Percentiles rank a stretch among this genome's conserved stretches.
phyloP scores from a whole-genome alignment of 176 grass and related monocot species.

The Carex parvula region DNA sequence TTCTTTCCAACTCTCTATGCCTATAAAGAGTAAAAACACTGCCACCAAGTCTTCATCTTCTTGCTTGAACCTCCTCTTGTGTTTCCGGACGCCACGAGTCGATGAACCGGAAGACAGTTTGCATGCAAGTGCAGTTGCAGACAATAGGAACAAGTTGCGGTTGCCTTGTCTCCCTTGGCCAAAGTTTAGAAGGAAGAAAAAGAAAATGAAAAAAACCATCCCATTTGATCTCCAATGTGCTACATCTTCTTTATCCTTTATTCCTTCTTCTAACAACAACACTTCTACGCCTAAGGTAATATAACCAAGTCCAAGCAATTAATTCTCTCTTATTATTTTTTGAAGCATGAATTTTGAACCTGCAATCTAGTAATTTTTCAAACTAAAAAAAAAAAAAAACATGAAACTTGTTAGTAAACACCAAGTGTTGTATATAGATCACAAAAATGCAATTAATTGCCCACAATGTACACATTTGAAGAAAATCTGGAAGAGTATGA shows the following conservation, averaged over 20 bases:
- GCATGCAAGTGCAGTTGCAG: background rate
- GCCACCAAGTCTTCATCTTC: background rate
- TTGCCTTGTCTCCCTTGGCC: conserved; percentile 11
- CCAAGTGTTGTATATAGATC: background rate
- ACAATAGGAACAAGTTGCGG: background rate
- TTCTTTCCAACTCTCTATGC: conserved; percentile 19
- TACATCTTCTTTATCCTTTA: conserved; percentile 11
- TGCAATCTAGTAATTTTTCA: background rate
- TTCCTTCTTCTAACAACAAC: conserved; percentile 8
- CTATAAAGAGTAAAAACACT: conserved; percentile 16
- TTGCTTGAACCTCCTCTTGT: background rate
- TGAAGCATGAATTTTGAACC: background rate
- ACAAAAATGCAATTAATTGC: no score
- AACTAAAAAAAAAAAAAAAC: no score
- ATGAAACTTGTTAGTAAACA: background rate
- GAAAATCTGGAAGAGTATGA: background rate
- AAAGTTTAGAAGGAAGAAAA: conserved; percentile 19
- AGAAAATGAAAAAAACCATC: conserved; percentile 18
- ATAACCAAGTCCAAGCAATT: background rate
- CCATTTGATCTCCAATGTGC: conserved; percentile 28
- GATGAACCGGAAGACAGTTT: conserved; percentile 9
- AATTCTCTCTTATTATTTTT: background rate
- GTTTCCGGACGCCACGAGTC: background rate
- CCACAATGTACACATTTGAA: no score
- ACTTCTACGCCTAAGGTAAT: conserved; percentile 17